phyloP scores from a whole-genome alignment of 169 alveolate species.

The Plasmodium gonderi region DNA sequence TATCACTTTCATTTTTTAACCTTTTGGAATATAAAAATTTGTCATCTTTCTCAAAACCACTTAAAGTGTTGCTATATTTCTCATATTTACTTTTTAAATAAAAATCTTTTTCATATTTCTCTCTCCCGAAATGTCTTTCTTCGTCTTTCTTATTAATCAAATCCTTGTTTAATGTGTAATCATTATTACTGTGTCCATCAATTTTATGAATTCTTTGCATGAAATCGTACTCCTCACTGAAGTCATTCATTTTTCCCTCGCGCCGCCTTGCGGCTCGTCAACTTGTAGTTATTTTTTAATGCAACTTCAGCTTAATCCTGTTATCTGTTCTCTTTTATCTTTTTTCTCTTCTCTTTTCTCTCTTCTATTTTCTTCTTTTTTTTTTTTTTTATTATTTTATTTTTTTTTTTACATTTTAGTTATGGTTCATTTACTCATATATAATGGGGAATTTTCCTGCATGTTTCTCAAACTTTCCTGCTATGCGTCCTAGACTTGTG shows the following conservation, averaged over 20 bases:
- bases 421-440: no score
- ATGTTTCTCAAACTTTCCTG: no score
- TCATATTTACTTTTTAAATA: conserved; percentile 65
- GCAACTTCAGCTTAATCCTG: no score
- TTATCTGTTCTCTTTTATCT: background rate
- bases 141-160: conserved; percentile 6
- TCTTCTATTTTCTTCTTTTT: background rate
- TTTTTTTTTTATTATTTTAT: background rate
- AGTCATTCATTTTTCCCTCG: conserved; percentile 51
- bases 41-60: conserved; percentile 70
- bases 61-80: conserved; percentile 25
- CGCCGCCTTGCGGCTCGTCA: background rate
- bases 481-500: no score
- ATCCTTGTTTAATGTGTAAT: conserved; percentile 20
- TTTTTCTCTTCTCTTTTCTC: conserved; percentile 3
- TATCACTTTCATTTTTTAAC: conserved; percentile 51
- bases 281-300: background rate
- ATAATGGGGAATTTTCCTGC: no score
- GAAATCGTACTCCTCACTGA: conserved; percentile 69
- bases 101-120: conserved; percentile 50
- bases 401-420: background rate
- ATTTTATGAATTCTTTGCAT: conserved; percentile 71
- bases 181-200: conserved; percentile 45
- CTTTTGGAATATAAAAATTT: conserved; percentile 35
- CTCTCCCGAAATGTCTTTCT: conserved; percentile 22